These are phyloP conservation scores for Danielia reshetovae DNA, from an alignment of 805 yeast species.

Conservation along the genomic window DNA sequence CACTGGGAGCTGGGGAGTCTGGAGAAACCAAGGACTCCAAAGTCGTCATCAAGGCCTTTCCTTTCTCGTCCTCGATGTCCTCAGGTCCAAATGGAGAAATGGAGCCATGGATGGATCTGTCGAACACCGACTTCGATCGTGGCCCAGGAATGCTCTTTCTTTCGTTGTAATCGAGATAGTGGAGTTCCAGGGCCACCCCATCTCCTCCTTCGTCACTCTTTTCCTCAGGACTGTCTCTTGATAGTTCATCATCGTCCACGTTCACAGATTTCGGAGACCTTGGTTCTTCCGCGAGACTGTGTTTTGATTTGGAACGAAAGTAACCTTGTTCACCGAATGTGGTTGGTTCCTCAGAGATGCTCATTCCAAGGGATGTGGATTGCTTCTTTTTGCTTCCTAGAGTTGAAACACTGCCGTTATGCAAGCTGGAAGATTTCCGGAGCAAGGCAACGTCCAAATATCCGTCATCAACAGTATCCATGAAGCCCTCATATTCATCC, in stretches of 20 bases:
- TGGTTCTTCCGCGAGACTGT: not conserved
- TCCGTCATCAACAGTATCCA: conserved; percentile 64
- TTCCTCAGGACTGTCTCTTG: not conserved
- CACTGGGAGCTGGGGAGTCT: conserved; percentile 52
- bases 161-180: conserved; percentile 26
- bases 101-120: conserved; percentile 17
- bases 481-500: conserved; percentile 50
- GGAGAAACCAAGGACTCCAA: conserved; percentile 57
- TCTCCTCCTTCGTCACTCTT: conserved; percentile 21
- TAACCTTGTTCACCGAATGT: not conserved
- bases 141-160: conserved; percentile 22
- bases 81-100: conserved; percentile 15
- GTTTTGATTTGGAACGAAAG: not conserved
- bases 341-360: not conserved
- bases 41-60: conserved; percentile 29
- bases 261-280: conserved; percentile 1
- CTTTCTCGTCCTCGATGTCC: conserved; percentile 18
- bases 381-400: conserved; percentile 17
- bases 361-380: conserved; percentile 6
- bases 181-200: conserved; percentile 25
- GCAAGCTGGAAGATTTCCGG: conserved; percentile 39
- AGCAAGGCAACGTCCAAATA: conserved; percentile 52
- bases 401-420: conserved; percentile 20
- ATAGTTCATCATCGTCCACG: not conserved
- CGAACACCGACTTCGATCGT: conserved; percentile 35